These are phyloP conservation scores for Picea sitchensis DNA, from an alignment of 75 land plant species.

Conservation along the genomic window DNA sequence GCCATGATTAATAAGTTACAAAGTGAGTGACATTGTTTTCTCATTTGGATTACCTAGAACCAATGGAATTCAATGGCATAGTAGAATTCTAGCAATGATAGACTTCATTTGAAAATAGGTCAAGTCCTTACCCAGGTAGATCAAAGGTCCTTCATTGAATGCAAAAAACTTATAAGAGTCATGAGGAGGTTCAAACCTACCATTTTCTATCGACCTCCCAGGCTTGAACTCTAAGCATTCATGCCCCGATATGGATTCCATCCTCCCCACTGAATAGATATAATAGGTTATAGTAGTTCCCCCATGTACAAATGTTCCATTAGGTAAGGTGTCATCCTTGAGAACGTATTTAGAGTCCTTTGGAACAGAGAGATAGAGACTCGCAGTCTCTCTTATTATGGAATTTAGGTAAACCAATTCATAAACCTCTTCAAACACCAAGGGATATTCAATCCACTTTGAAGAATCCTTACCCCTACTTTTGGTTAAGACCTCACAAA, in stretches of 20 bases:
- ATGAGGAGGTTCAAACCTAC: constrained; percentile 24
- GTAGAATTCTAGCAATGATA: constrained; percentile 45
- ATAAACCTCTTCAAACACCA: constrained; percentile 42
- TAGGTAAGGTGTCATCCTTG: constrained; percentile 48
- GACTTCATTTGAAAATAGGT: constrained; percentile 86
- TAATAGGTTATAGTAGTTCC: constrained; percentile 32
- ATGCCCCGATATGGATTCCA: constrained; percentile 46
- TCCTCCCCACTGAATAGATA: too few relatives aligned
- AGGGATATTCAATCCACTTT: constrained; percentile 11
- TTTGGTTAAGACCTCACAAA: too few relatives aligned
- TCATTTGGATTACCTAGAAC: constrained; percentile 58
- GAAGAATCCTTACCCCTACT: too few relatives aligned
- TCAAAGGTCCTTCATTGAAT: constrained; percentile 78
- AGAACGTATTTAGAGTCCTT: too few relatives aligned
- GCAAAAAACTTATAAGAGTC: constrained; percentile 57
- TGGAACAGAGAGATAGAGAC: constrained; percentile 63
- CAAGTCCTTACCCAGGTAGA: constrained; percentile 83
- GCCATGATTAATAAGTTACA: background rate
- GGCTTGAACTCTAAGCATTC: constrained; percentile 70
- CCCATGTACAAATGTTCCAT: constrained; percentile 61
- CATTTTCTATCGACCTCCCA: constrained; percentile 48
- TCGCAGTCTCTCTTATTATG: constrained; percentile 67
- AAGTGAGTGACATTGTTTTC: constrained; percentile 71
- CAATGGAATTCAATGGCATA: constrained; percentile 32
- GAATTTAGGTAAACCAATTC: constrained; percentile 14